Evolutionary conservation across 2,329 filamentous ascomycete genomes (phyloP), one percentile per base, ranked within the genome.

Genomic region (Fusarium solani-melongenae): DNA sequence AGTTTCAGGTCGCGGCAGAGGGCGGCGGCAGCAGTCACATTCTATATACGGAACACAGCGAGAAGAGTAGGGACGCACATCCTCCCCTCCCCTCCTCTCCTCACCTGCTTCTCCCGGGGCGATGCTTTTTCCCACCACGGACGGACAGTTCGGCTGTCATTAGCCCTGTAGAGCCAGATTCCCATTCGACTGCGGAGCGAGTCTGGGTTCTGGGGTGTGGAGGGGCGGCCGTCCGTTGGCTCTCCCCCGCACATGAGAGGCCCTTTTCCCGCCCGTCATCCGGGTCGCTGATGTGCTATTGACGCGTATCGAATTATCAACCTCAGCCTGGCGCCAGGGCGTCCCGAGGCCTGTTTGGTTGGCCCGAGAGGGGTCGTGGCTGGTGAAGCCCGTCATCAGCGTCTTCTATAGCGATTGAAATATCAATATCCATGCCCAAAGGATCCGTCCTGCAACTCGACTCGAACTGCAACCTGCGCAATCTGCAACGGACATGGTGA

Each of bases 11-110:
- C 56, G 39, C 63, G 27, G 53, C 68, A 68, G 64, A 59, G 58
- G 65, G 63, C 41, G 66, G 70, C 38, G 74, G 74, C 73, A 77
- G 66, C 49, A 59, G 73, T 63, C 71, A 74, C 76, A 70, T 77
- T 76, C 76, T 78, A 78, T 78, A 78, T 78, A 77, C 71, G 59
- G 69, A 39, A 71, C 56, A 44, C 58, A 64, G 41, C 59, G 44
- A 55, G 53, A 64, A 46, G 41, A 59, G 55, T 53, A 63, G 49
- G 55, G 44, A 61, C 64, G 49, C 61, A 69, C 46, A 51, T 29
- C 24, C 24, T n/a, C 46, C 24, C 44, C 22, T 73, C 66, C 60
- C 41, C 41, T 46, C 41, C 41, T 27, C 41, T 57, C 33, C 51
- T 33, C 49, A 20, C 64, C 39, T 61, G 34, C 64, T 51, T 27